A percentile compares a stretch with the other conserved stretches of the same genome.
These are phyloP conservation scores for Colletotrichum sublineola DNA, from an alignment of 2,329 filamentous ascomycete genomes.

Conservation along the genomic window DNA sequence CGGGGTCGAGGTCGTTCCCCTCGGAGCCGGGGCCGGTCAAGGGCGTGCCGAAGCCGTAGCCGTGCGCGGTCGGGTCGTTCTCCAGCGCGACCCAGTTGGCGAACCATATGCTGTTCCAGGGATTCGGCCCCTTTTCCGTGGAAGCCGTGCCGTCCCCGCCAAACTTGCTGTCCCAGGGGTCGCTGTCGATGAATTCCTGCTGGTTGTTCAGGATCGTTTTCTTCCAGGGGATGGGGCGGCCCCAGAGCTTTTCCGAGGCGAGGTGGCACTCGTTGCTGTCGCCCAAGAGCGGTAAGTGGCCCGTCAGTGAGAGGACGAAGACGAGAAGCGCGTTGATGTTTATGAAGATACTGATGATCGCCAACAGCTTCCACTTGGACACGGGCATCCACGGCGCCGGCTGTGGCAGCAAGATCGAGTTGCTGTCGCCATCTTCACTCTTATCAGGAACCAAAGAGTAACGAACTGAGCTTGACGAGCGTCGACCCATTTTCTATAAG, in stretches of 20 bases:
- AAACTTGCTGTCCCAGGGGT: slow-evolving; percentile 12
- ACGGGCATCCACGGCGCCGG: background rate
- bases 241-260: background rate
- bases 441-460: background rate
- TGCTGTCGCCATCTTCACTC: background rate
- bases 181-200: slow-evolving; percentile 15
- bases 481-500: background rate
- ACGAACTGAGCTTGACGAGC: background rate
- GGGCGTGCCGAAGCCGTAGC: slow-evolving; percentile 7
- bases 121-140: background rate
- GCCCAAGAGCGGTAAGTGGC: background rate
- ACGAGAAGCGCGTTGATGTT: background rate
- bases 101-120: slow-evolving; percentile 9
- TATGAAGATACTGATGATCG: background rate
- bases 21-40: background rate
- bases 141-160: background rate
- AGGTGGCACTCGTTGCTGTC: background rate
- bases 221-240: background rate
- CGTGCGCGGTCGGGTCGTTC: background rate
- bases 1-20: background rate
- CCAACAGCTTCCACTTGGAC: background rate
- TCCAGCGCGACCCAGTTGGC: slow-evolving; percentile 10
- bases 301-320: background rate
- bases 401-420: background rate
- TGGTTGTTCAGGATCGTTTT: background rate